A percentile compares a stretch with the other conserved stretches of the same genome.
Evolutionary conservation across 1,139 yeast species (phyloP).

Genomic region (Debaryomyces udenii): DNA sequence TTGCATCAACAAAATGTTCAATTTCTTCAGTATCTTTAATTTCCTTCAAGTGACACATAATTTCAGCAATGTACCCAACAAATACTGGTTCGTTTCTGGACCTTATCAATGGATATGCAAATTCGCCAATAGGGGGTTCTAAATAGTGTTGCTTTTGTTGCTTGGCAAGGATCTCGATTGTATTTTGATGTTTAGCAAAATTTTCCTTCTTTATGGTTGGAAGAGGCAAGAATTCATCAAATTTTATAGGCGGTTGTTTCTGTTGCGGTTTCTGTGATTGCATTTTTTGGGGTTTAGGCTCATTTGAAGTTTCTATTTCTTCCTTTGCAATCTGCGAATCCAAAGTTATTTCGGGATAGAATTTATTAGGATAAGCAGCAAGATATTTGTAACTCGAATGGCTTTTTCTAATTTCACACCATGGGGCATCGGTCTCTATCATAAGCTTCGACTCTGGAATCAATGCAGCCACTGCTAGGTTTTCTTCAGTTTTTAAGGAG

Average conservation of each 20-base stretch:
- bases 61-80: slow-evolving; percentile 79
- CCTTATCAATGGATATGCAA: slow-evolving; percentile 62
- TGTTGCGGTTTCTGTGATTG: slow-evolving; percentile 5
- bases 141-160: slow-evolving; percentile 11
- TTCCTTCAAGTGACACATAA: slow-evolving; percentile 59
- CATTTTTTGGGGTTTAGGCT: neutral
- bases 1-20: slow-evolving; percentile 56
- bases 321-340: slow-evolving; percentile 11
- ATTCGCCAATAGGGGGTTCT: slow-evolving; percentile 29
- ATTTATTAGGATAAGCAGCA: slow-evolving; percentile 55
- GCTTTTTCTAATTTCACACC: slow-evolving; percentile 91
- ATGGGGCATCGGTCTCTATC: slow-evolving; percentile 96
- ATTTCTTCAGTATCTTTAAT: slow-evolving; percentile 46
- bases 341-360: slow-evolving; percentile 47
- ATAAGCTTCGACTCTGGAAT: slow-evolving; percentile 72
- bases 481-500: slow-evolving; percentile 78
- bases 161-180: slow-evolving; percentile 21
- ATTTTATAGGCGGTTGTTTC: slow-evolving; percentile 24
- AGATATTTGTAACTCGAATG: slow-evolving; percentile 72
- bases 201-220: slow-evolving; percentile 70
- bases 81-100: slow-evolving; percentile 92
- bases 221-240: slow-evolving; percentile 58
- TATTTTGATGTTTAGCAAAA: slow-evolving; percentile 37
- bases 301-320: slow-evolving; percentile 12
- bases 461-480: slow-evolving; percentile 61